Evolutionary conservation across 352 stramenopile genomes (phyloP).

Genomic region (Nothophytophthora sp.): DNA sequence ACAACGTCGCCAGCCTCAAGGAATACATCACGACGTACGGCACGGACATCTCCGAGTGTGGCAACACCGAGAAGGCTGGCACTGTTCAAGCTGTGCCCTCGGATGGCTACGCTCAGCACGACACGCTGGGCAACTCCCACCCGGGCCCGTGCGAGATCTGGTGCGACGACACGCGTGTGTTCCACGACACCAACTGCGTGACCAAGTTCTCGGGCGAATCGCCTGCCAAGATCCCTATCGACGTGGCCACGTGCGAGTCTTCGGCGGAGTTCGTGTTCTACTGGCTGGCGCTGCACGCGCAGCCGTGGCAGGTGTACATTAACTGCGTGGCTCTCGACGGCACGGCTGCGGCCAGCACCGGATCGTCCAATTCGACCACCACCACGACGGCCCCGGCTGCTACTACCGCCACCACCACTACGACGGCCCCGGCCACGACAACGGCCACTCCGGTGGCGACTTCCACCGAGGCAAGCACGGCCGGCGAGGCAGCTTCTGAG

Average conservation of each 20-base stretch:
- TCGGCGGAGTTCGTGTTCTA: slow-evolving; percentile 37
- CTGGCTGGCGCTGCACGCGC: slow-evolving; percentile 38
- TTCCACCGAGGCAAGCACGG: slow-evolving; percentile 5
- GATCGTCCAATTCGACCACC: slow-evolving; percentile 10
- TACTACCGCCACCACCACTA: slow-evolving; percentile 3
- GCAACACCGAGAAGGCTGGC: slow-evolving; percentile 25
- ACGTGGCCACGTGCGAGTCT: slow-evolving; percentile 26
- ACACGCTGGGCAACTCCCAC: slow-evolving; percentile 31
- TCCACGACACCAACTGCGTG: slow-evolving; percentile 38
- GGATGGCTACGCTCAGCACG: slow-evolving; percentile 23
- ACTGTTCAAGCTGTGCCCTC: slow-evolving; percentile 16
- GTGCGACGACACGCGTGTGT: slow-evolving; percentile 42
- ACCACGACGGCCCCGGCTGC: too few species aligned
- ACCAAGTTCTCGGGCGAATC: slow-evolving; percentile 17
- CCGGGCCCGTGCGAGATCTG: slow-evolving; percentile 47
- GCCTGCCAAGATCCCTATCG: slow-evolving; percentile 33
- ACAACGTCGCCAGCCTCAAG: slow-evolving; percentile 28
- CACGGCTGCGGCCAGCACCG: neutral
- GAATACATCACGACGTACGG: slow-evolving; percentile 26
- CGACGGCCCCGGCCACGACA: neutral
- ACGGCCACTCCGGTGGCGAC: neutral
- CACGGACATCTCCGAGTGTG: slow-evolving; percentile 19
- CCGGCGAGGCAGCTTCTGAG: slow-evolving; percentile 1
- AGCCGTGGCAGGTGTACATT: slow-evolving; percentile 48
- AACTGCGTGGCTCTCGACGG: slow-evolving; percentile 34